These are phyloP conservation scores for Globisporangium recalcitrans DNA, from an alignment of 352 stramenopile genomes.

Conservation along the genomic window DNA sequence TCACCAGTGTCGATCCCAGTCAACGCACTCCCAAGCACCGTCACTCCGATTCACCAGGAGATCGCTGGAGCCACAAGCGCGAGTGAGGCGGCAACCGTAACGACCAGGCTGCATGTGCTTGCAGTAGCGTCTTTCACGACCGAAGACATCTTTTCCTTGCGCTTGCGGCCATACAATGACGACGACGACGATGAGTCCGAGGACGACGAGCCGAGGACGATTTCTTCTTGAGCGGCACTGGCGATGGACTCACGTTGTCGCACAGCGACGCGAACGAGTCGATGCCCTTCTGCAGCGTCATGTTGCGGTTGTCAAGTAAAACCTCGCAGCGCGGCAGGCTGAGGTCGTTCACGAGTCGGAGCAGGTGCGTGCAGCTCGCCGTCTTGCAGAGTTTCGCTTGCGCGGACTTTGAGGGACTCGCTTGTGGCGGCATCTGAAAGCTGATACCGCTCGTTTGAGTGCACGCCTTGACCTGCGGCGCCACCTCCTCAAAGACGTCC, in stretches of 20 bases:
- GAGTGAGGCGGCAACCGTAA: neutral
- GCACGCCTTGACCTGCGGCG: conserved; percentile 33
- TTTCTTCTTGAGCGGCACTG: conserved; percentile 41
- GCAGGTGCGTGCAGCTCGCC: conserved; percentile 42
- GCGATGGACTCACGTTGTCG: conserved; percentile 28
- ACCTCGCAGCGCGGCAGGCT: conserved; percentile 46
- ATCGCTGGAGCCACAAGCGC: neutral
- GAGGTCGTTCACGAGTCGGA: conserved; percentile 51
- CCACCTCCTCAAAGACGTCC: conserved; percentile 41
- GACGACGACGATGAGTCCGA: neutral
- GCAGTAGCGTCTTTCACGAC: neutral
- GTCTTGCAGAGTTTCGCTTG: conserved; percentile 36
- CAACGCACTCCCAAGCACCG: too few relatives aligned
- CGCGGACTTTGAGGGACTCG: conserved; percentile 25
- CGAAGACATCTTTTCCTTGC: conserved; percentile 2
- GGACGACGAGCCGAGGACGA: conserved; percentile 3
- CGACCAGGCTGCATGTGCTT: neutral
- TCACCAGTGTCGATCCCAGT: too few relatives aligned
- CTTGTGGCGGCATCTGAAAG: conserved; percentile 34
- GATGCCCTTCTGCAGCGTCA: conserved; percentile 45
- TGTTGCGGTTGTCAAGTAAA: conserved; percentile 38
- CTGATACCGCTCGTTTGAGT: conserved; percentile 29
- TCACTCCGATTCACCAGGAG: neutral
- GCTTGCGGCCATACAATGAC: neutral
- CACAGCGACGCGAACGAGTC: conserved; percentile 41